A percentile compares a stretch with the other conserved stretches of the same genome.
phyloP scores from a whole-genome alignment of 768 basidiomycete species.

The Nidularia pulvinata region DNA sequence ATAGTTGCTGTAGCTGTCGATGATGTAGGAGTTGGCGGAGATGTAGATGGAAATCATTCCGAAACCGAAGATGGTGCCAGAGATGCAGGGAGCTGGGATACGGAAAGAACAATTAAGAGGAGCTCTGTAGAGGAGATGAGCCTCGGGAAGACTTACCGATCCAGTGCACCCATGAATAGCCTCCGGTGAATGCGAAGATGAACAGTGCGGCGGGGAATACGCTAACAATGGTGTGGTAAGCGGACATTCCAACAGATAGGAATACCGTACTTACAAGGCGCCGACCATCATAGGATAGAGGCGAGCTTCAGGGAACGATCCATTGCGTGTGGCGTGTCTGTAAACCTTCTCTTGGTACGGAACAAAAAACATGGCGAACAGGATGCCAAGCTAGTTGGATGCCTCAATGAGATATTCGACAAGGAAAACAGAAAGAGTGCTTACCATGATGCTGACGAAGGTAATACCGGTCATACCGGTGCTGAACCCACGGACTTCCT shows the following conservation, averaged over 20 bases:
- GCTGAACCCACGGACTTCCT: slow-evolving; percentile 34
- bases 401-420: background rate
- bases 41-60: slow-evolving; percentile 42
- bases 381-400: slow-evolving; percentile 28
- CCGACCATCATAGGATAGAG: slow-evolving; percentile 39
- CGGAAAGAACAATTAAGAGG: too few species aligned
- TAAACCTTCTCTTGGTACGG: slow-evolving; percentile 32
- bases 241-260: background rate
- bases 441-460: slow-evolving; percentile 41
- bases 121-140: too few species aligned
- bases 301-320: slow-evolving; percentile 41
- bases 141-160: too few species aligned
- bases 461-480: slow-evolving; percentile 36
- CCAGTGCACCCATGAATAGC: slow-evolving; percentile 35
- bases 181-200: slow-evolving; percentile 43
- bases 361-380: slow-evolving; percentile 23
- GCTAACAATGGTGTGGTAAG: slow-evolving; percentile 9
- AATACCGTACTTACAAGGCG: slow-evolving; percentile 22
- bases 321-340: slow-evolving; percentile 23
- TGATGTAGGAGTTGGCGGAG: slow-evolving; percentile 42
- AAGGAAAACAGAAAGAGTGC: slow-evolving; percentile 9
- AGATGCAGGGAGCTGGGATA: slow-evolving; percentile 31
- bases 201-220: slow-evolving; percentile 38
- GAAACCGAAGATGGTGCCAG: slow-evolving; percentile 35
- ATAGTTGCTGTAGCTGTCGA: slow-evolving; percentile 37